Conservation (phyloP, 345 rosid genomes). For the Rhodamnia rubescens region DNA sequence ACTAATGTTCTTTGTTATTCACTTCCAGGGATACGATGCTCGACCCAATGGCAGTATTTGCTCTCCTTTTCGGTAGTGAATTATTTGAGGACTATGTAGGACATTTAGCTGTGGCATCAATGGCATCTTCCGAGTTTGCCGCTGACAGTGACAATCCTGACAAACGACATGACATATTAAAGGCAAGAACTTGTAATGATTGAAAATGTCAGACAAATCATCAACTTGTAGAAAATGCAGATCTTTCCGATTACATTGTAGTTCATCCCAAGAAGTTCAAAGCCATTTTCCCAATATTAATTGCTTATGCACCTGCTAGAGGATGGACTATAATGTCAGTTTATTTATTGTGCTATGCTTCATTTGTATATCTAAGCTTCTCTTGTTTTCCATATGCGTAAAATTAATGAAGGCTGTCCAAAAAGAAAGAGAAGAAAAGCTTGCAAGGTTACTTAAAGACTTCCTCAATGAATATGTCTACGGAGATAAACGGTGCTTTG, state of each 20-base stretch:
- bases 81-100: conserved; percentile 90
- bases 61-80: conserved; percentile 95
- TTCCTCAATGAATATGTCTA: conserved; percentile 43
- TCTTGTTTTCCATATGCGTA: neutral
- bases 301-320: neutral
- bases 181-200: conserved; percentile 27
- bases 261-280: neutral
- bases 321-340: neutral
- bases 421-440: conserved; percentile 68
- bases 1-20: neutral
- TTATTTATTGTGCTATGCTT: neutral
- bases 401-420: conserved; percentile 38
- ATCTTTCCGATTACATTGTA: neutral
- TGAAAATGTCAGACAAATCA: neutral
- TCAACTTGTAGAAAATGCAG: neutral
- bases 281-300: neutral
- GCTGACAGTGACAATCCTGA: conserved; percentile 40
- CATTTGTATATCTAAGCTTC: neutral
- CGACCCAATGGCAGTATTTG: conserved; percentile 80
- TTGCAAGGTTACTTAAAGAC: conserved; percentile 37
- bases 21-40: conserved; percentile 65
- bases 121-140: conserved; percentile 74
- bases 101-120: conserved; percentile 76
- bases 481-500: conserved; percentile 46
- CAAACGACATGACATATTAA: conserved; percentile 57